Evolutionary conservation across 2,329 filamentous ascomycete genomes (phyloP).

Genomic region (Drechslerella coelobrocha): DNA sequence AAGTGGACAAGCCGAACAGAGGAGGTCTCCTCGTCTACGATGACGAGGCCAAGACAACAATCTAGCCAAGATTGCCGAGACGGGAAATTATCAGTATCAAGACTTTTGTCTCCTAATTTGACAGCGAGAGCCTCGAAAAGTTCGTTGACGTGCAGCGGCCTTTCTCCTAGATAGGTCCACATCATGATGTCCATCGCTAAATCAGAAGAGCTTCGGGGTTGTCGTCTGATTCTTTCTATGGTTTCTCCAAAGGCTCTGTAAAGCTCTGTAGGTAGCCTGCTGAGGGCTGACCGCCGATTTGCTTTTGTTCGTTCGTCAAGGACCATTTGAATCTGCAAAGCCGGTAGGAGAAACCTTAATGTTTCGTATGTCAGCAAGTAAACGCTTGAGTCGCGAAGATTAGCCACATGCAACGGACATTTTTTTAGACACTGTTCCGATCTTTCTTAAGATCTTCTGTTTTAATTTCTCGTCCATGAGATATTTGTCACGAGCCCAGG

Average conservation of each 20-base stretch:
- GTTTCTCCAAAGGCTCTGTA: conserved; percentile 16
- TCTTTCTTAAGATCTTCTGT: conserved; percentile 10
- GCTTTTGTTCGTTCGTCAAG: conserved; percentile 17
- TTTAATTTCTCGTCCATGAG: conserved; percentile 34
- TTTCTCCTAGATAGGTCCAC: conserved; percentile 23
- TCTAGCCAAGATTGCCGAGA: conserved; percentile 26
- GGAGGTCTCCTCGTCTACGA: conserved; percentile 36
- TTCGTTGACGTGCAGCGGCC: conserved; percentile 19
- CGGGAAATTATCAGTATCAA: conserved; percentile 25
- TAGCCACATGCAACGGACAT: conserved; percentile 7
- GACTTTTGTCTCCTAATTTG: conserved; percentile 16
- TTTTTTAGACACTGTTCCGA: conserved; percentile 13
- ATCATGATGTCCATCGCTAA: conserved; percentile 24
- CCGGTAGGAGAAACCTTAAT: conserved; percentile 23
- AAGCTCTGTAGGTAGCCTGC: conserved; percentile 11
- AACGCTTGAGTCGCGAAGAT: background rate
- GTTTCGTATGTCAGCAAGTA: background rate
- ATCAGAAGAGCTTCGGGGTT: conserved; percentile 6
- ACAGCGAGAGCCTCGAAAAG: conserved; percentile 25
- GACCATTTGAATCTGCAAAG: conserved; percentile 18
- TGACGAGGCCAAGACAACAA: conserved; percentile 44
- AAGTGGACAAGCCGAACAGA: conserved; percentile 44
- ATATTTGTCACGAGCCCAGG: conserved; percentile 12
- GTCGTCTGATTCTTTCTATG: conserved; percentile 22
- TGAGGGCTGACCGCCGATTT: conserved; percentile 14